Evolutionary conservation across 305 asterid species (phyloP).

Genomic region (Solanum hybrid): DNA sequence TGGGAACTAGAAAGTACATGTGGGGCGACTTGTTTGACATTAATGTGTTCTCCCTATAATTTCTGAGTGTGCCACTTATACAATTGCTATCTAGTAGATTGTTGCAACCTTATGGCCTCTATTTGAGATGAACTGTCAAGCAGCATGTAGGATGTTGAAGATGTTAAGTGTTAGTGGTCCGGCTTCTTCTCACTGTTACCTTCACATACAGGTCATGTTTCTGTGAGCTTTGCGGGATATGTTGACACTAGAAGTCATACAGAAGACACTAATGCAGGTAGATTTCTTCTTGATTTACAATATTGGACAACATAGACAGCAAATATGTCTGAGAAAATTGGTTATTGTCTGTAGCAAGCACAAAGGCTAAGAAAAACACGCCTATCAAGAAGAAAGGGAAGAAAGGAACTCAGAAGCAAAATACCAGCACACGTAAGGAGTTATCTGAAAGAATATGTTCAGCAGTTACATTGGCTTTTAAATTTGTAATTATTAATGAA

Average conservation of each 20-base stretch:
- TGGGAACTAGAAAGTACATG: background rate
- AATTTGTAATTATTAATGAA: background rate
- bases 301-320: background rate
- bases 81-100: background rate
- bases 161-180: background rate
- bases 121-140: background rate
- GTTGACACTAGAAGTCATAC: slow-evolving; percentile 9
- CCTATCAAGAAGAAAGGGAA: background rate
- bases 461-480: background rate
- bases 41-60: background rate
- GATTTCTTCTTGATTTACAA: background rate
- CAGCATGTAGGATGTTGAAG: background rate
- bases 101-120: background rate
- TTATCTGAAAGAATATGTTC: background rate
- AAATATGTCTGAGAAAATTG: background rate
- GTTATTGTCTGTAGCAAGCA: background rate
- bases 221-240: slow-evolving; percentile 11
- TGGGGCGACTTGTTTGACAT: background rate
- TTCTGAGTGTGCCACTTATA: background rate
- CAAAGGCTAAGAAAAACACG: background rate
- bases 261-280: slow-evolving; percentile 8
- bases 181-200: background rate
- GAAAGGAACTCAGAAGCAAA: background rate
- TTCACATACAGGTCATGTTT: slow-evolving; percentile 6
- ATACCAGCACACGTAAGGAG: slow-evolving; percentile 1